phyloP scores from a whole-genome alignment of 768 basidiomycete genomes.

The Amyloporia xantha region DNA sequence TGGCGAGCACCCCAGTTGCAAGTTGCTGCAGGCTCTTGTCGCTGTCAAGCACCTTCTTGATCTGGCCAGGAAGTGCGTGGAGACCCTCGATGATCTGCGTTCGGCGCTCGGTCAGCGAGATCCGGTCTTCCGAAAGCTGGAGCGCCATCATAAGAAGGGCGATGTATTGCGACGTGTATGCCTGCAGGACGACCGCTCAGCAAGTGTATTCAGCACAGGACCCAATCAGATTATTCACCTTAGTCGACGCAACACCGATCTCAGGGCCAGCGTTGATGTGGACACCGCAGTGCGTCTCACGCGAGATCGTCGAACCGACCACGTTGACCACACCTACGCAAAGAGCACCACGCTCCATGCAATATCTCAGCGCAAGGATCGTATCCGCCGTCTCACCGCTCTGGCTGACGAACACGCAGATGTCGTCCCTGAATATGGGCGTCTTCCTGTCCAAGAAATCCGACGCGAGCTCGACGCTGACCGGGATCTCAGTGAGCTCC shows the following conservation, averaged over 20 bases:
- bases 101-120: constrained; percentile 85
- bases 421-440: constrained; percentile 98
- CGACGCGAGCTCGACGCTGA: constrained; percentile 92
- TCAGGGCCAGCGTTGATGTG: constrained; percentile 99
- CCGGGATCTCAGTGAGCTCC: constrained; percentile 97
- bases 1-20: constrained; percentile 65
- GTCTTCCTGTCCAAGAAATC: constrained; percentile 99
- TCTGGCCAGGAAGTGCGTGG: constrained; percentile 83
- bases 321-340: constrained; percentile 98
- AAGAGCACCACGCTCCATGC: constrained; percentile 92
- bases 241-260: constrained; percentile 98
- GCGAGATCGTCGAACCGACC: constrained; percentile 95
- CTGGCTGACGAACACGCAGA: constrained; percentile 94
- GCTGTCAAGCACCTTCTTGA: constrained; percentile 77
- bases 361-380: constrained; percentile 93
- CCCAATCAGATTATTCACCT: constrained; percentile 41
- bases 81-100: constrained; percentile 91
- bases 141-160: constrained; percentile 98
- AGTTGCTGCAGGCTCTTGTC: constrained; percentile 76
- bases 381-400: constrained; percentile 99
- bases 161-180: constrained; percentile 98
- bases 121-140: constrained; percentile 94
- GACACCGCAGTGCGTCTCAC: constrained; percentile 98
- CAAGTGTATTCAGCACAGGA: not conserved
- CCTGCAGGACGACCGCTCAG: constrained; percentile 36